Conservation (phyloP, 164 flowering plant genomes). For the Magnolia changhungtana region DNA sequence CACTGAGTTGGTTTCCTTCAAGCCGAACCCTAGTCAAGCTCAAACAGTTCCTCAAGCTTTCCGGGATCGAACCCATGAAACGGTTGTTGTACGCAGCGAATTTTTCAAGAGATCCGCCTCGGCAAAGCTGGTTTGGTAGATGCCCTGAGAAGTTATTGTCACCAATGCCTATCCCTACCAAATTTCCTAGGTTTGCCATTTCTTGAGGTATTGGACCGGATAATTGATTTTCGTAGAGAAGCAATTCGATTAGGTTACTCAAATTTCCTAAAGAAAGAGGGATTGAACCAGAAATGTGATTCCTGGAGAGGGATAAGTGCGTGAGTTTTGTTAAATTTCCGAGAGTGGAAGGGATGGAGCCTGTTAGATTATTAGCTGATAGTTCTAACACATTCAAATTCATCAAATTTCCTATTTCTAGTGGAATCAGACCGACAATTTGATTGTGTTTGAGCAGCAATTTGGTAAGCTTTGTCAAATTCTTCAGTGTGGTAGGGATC, state of each 20-base stretch:
- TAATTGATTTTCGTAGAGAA: not conserved
- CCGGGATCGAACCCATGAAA: not conserved
- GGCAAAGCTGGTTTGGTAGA: not conserved
- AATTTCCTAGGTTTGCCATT: not conserved
- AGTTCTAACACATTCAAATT: not conserved
- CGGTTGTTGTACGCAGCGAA: not conserved
- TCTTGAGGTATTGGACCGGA: not conserved
- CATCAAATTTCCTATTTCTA: conserved; percentile 16
- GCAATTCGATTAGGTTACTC: not conserved
- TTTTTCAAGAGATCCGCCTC: not conserved
- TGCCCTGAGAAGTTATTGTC: not conserved
- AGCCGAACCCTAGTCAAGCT: not conserved
- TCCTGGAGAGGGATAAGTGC: not conserved
- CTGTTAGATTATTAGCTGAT: not conserved
- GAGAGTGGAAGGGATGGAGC: not conserved
- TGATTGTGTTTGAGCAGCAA: conserved; percentile 7
- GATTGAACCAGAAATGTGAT: conserved; percentile 4
- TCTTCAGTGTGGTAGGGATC: conserved; percentile 15
- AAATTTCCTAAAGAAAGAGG: not conserved
- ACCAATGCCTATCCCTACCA: not conserved
- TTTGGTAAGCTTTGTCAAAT: conserved; percentile 10
- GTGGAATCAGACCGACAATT: conserved; percentile 18
- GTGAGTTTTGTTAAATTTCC: not conserved
- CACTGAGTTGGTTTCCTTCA: not conserved
- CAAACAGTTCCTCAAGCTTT: not conserved